phyloP scores from a whole-genome alignment of 768 basidiomycete species.

The Boletus rex-veris region DNA sequence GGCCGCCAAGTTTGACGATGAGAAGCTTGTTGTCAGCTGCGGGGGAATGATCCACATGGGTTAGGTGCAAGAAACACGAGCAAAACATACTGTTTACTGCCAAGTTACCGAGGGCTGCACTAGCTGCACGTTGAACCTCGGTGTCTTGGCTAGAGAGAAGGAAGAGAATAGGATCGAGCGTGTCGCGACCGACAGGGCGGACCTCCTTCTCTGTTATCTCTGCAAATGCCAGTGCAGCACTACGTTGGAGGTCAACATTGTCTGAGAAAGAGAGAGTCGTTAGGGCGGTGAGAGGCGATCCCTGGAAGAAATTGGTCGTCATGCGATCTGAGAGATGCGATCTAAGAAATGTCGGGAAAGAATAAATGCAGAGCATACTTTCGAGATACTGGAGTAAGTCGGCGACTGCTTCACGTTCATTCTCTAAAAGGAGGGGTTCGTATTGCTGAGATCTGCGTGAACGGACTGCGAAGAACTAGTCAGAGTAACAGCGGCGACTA shows the following conservation, averaged over 20 bases:
- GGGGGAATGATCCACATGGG: conserved; percentile 8
- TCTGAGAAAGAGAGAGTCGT: conserved; percentile 98
- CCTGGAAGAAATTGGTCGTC: conserved; percentile 97
- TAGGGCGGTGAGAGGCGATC: conserved; percentile 85
- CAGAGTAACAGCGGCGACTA: conserved; percentile 2
- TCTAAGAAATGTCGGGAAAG: background rate
- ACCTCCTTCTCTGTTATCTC: conserved; percentile 99
- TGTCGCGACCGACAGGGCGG: conserved; percentile 92
- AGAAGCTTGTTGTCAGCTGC: conserved; percentile 98
- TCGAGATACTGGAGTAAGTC: conserved; percentile 97
- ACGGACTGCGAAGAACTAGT: conserved; percentile 50
- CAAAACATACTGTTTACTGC: conserved; percentile 88
- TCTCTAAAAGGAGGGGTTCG: conserved; percentile 83
- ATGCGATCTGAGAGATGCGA: conserved; percentile 61
- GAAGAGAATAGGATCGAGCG: conserved; percentile 96
- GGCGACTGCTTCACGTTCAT: conserved; percentile 96
- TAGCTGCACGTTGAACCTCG: conserved; percentile 97
- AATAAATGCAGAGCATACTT: conserved; percentile 53
- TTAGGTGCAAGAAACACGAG: conserved; percentile 14
- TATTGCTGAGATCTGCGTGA: conserved; percentile 84
- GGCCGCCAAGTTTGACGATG: conserved; percentile 95
- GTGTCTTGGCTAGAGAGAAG: conserved; percentile 96
- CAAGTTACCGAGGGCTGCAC: conserved; percentile 94
- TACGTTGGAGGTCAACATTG: conserved; percentile 98
- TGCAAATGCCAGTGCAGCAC: conserved; percentile 96